Percentiles rank a stretch among this genome's conserved stretches.
phyloP scores from a whole-genome alignment of 2,329 filamentous ascomycete genomes.

The Lachnellula occidentalis region DNA sequence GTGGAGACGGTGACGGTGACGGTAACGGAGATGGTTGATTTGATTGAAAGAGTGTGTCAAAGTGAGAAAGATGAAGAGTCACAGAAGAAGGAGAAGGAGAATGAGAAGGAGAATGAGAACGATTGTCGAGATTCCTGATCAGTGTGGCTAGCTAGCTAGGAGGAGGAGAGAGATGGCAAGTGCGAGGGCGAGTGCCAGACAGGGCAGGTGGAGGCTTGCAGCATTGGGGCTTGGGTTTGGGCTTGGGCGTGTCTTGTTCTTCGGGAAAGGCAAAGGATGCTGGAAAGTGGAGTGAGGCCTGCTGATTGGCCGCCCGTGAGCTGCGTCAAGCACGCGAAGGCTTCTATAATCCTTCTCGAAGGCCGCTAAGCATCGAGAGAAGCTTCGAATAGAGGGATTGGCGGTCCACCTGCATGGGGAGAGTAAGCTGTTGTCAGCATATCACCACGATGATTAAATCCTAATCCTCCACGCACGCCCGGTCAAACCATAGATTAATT shows the following conservation, averaged over 20 bases:
- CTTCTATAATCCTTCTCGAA: slow-evolving; percentile 9
- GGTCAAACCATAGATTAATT: no score
- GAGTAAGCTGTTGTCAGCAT: background rate
- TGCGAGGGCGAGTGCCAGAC: background rate
- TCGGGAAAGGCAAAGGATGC: background rate
- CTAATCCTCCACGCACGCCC: background rate
- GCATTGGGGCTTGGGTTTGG: no score
- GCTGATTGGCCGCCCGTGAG: background rate
- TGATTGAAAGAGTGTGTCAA: background rate
- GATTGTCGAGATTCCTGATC: no score
- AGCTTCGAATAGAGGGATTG: slow-evolving; percentile 5
- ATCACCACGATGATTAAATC: no score
- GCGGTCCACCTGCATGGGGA: background rate
- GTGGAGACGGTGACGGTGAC: background rate
- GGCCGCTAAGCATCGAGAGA: slow-evolving; percentile 1
- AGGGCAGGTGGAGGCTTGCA: no score
- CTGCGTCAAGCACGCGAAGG: background rate
- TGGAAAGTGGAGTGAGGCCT: background rate
- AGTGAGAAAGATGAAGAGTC: background rate
- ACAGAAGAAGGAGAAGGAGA: background rate
- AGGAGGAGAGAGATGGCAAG: background rate
- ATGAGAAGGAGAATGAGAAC: background rate
- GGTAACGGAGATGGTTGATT: background rate
- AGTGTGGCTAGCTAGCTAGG: background rate
- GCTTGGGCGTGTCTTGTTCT: no score